These are phyloP conservation scores for Coccomyxa sp. DNA, from an alignment of 139 green algal species.

Conservation along the genomic window DNA sequence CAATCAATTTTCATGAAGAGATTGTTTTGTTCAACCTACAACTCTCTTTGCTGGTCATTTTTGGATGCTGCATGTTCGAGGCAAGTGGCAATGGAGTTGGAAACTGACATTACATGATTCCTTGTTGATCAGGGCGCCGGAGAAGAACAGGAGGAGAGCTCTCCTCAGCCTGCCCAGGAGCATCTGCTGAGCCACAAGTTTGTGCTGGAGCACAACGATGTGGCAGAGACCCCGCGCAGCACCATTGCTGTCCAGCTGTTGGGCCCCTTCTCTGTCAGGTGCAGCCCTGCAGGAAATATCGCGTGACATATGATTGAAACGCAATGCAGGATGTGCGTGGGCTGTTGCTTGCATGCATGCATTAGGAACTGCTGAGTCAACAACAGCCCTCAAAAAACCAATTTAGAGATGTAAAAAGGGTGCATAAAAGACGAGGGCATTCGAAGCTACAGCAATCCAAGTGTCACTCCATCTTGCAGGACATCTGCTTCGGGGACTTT, in stretches of 20 bases:
- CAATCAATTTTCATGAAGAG: not conserved
- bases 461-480: not conserved
- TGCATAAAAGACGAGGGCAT: too few species aligned
- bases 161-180: not conserved
- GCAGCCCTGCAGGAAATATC: not conserved
- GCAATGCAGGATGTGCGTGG: too few species aligned
- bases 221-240: conserved; percentile 20
- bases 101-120: not conserved
- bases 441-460: too few species aligned
- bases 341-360: too few species aligned
- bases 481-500: not conserved
- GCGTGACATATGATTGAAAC: not conserved
- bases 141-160: not conserved
- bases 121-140: not conserved
- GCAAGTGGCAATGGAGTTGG: not conserved
- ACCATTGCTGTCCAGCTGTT: conserved; percentile 36
- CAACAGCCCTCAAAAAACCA: not conserved
- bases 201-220: conserved; percentile 15
- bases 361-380: too few species aligned
- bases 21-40: not conserved
- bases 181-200: conserved; percentile 13
- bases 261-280: conserved; percentile 39
- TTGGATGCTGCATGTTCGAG: not conserved
- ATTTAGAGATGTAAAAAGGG: not conserved
- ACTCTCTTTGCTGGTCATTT: not conserved